These are phyloP conservation scores for Alloteropsis angusta DNA, from an alignment of 202 grass and related monocot genomes.

Conservation along the genomic window DNA sequence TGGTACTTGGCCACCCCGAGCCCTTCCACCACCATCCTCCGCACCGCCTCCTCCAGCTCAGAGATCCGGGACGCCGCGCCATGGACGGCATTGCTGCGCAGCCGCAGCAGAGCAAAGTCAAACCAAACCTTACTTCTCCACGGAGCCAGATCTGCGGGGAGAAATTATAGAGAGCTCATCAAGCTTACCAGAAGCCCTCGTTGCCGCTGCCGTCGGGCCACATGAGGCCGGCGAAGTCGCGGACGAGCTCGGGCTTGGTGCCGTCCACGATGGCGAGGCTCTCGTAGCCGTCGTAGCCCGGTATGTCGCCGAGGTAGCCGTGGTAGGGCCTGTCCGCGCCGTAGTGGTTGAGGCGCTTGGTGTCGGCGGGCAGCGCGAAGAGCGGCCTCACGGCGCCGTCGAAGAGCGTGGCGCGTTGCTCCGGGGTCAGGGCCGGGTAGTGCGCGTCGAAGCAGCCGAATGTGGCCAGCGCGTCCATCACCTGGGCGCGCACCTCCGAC, in stretches of 20 bases:
- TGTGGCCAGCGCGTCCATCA: conserved; percentile 39
- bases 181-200: conserved; percentile 33
- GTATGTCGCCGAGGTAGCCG: conserved; percentile 61
- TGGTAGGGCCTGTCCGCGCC: conserved; percentile 43
- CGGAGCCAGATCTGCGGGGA: not conserved
- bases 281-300: conserved; percentile 42
- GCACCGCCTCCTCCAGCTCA: conserved; percentile 45
- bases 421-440: conserved; percentile 33
- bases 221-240: conserved; percentile 36
- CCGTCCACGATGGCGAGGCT: conserved; percentile 56
- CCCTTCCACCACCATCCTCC: conserved; percentile 65
- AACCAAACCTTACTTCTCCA: not conserved
- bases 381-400: conserved; percentile 35
- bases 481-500: conserved; percentile 25
- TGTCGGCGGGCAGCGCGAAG: conserved; percentile 43
- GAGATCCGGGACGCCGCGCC: conserved; percentile 15
- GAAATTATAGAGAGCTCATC: not conserved
- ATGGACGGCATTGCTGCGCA: conserved; percentile 35
- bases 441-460: conserved; percentile 58
- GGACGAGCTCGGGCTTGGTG: not conserved
- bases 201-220: conserved; percentile 33
- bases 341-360: conserved; percentile 60
- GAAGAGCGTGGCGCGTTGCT: conserved; percentile 32
- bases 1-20: conserved; percentile 48
- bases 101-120: not conserved